A percentile compares a stretch with the other conserved stretches of the same genome.
phyloP scores from a whole-genome alignment of 306 rosid genomes.

The Leucaena leucocephala region DNA sequence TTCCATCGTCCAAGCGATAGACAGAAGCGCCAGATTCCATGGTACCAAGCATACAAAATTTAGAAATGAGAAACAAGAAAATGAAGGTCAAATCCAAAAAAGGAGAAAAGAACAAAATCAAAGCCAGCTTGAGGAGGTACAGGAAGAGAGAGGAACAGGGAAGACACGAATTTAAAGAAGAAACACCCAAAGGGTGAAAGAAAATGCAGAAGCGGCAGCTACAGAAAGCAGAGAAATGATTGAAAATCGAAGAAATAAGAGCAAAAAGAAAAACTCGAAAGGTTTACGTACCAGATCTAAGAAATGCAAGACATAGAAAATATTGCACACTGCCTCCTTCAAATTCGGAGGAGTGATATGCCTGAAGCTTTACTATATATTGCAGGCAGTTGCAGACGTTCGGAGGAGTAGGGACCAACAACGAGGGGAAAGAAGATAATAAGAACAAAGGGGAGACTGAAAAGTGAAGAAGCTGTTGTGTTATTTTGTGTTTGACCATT shows the following conservation, averaged over 20 bases:
- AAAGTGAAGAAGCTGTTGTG: background rate
- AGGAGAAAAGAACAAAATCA: background rate
- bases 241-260: background rate
- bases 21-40: constrained; percentile 14
- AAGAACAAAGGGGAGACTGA: background rate
- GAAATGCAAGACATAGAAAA: constrained; percentile 35
- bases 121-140: background rate
- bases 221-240: constrained; percentile 7
- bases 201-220: constrained; percentile 24
- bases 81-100: constrained; percentile 26
- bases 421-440: background rate
- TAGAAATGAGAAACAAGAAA: background rate
- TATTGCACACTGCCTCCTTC: constrained; percentile 28
- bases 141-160: constrained; percentile 9
- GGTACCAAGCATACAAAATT: constrained; percentile 33
- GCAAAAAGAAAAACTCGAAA: background rate
- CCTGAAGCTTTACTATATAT: background rate
- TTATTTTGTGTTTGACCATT: background rate
- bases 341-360: constrained; percentile 46
- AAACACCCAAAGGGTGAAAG: constrained; percentile 34
- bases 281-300: constrained; percentile 48
- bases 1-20: constrained; percentile 3
- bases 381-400: background rate
- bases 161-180: constrained; percentile 8
- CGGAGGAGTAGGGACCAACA: background rate